A percentile compares a stretch with the other conserved stretches of the same genome.
Evolutionary conservation across 805 yeast genomes (phyloP).

Genomic region (Suhomyces pyralidae): DNA sequence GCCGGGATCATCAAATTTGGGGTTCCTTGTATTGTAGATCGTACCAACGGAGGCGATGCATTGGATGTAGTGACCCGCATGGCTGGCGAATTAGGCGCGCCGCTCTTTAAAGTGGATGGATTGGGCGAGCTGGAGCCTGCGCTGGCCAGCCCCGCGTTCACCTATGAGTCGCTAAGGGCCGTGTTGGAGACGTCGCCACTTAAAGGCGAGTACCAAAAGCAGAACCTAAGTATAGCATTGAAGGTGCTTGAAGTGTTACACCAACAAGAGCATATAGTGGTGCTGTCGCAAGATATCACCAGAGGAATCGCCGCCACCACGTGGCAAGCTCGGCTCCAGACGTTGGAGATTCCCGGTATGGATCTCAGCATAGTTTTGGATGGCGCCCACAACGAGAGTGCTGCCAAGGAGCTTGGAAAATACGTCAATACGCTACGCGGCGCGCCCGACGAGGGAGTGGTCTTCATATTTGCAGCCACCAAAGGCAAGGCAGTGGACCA

Average conservation of each 20-base stretch:
- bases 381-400: constrained; percentile 91
- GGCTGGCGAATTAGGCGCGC: constrained; percentile 32
- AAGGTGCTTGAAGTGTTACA: constrained; percentile 44
- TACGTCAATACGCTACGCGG: constrained; percentile 38
- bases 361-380: constrained; percentile 54
- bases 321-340: constrained; percentile 91
- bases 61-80: constrained; percentile 41
- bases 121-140: constrained; percentile 1
- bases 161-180: not conserved
- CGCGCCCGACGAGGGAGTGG: constrained; percentile 28
- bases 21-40: constrained; percentile 70
- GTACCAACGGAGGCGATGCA: constrained; percentile 54
- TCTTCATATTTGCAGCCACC: constrained; percentile 73
- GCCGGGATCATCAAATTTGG: constrained; percentile 76
- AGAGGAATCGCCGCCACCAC: constrained; percentile 52
- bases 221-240: constrained; percentile 68
- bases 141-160: not conserved
- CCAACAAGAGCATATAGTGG: constrained; percentile 42
- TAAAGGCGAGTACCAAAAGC: constrained; percentile 68
- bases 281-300: constrained; percentile 30
- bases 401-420: constrained; percentile 68
- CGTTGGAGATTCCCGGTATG: constrained; percentile 19
- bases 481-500: constrained; percentile 60
- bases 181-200: constrained; percentile 45
- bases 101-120: constrained; percentile 24